Evolutionary conservation across 2,329 filamentous ascomycete genomes (phyloP).

Genomic region (Fusarium equiseti): DNA sequence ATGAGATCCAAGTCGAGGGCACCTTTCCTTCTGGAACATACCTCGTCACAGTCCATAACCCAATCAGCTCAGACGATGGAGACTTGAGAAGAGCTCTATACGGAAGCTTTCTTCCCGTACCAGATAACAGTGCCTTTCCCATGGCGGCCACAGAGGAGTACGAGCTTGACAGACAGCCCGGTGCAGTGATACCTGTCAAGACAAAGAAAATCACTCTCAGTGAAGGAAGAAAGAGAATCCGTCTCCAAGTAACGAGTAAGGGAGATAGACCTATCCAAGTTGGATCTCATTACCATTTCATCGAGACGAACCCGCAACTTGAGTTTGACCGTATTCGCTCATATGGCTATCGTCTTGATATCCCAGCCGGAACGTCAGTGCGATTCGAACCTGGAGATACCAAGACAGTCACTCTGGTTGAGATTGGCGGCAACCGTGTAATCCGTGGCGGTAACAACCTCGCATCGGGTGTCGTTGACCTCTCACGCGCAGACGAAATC

Average conservation of each 20-base stretch:
- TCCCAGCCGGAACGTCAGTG: conserved; percentile 89
- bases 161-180: conserved; percentile 76
- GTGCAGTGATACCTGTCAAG: conserved; percentile 80
- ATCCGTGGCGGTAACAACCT: conserved; percentile 88
- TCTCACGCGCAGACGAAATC: conserved; percentile 73
- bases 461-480: conserved; percentile 78
- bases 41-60: conserved; percentile 93
- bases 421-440: conserved; percentile 83
- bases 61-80: conserved; percentile 86
- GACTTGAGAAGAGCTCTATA: conserved; percentile 89
- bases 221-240: conserved; percentile 77
- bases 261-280: conserved; percentile 93
- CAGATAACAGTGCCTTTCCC: conserved; percentile 75
- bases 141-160: conserved; percentile 74
- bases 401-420: conserved; percentile 89
- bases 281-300: conserved; percentile 95
- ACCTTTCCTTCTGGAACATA: conserved; percentile 93
- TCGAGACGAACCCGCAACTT: conserved; percentile 92
- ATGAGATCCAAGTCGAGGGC: conserved; percentile 92
- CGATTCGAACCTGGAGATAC: conserved; percentile 94
- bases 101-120: conserved; percentile 89
- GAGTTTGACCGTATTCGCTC: conserved; percentile 86
- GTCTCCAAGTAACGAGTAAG: conserved; percentile 82
- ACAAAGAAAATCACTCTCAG: conserved; percentile 77
- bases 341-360: conserved; percentile 89